These are phyloP conservation scores for Rhizopus microsporus DNA, from an alignment of 371 early-diverging fungal genomes.

Conservation along the genomic window DNA sequence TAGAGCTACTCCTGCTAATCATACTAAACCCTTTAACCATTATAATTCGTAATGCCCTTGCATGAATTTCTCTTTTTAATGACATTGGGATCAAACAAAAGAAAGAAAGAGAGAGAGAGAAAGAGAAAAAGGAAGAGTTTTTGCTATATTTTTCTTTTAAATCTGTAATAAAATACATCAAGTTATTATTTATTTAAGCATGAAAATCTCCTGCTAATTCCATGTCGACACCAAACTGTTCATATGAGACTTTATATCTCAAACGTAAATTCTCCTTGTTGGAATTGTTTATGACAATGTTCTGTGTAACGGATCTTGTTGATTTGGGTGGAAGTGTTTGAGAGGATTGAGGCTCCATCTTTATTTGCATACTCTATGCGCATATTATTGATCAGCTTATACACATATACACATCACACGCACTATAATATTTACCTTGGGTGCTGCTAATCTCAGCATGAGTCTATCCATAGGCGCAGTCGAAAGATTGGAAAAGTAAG, in stretches of 20 bases:
- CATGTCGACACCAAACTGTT: slow-evolving; percentile 72
- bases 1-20: slow-evolving; percentile 1
- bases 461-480: slow-evolving; percentile 57
- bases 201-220: slow-evolving; percentile 66
- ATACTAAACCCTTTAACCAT: not conserved
- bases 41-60: not conserved
- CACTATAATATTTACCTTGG: slow-evolving; percentile 36
- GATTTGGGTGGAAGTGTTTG: slow-evolving; percentile 63
- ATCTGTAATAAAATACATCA: not conserved
- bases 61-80: not conserved
- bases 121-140: no score
- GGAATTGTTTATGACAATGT: slow-evolving; percentile 57
- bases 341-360: slow-evolving; percentile 66
- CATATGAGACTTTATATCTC: slow-evolving; percentile 71
- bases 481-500: slow-evolving; percentile 53
- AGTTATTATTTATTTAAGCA: slow-evolving; percentile 9
- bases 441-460: slow-evolving; percentile 56
- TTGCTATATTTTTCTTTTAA: not conserved
- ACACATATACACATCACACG: not conserved
- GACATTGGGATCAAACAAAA: no score
- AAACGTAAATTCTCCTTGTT: slow-evolving; percentile 58
- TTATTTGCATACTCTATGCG: slow-evolving; percentile 62
- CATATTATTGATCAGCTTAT: not conserved
- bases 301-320: slow-evolving; percentile 57
- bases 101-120: no score